Conservation (phyloP, 192 early-diverging fungal genomes). For the Pecoramyces ruminantium region DNA sequence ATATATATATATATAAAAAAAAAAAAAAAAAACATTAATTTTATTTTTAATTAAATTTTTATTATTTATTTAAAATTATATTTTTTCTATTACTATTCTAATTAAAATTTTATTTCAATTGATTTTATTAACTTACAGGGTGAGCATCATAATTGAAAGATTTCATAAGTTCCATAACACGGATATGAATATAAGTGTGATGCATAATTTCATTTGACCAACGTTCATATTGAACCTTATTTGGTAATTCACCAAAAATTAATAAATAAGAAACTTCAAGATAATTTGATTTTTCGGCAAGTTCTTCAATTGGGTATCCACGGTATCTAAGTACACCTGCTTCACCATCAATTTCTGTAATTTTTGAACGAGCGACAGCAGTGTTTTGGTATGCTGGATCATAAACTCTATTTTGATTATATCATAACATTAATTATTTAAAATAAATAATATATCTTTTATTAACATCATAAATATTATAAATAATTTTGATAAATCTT, state of each 20-base stretch:
- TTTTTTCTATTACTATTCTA: too few species aligned
- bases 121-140: slow-evolving; percentile 16
- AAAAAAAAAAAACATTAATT: too few species aligned
- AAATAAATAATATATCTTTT: too few species aligned
- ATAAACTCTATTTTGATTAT: slow-evolving; percentile 1
- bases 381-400: slow-evolving; percentile 37
- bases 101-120: too few species aligned
- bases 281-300: slow-evolving; percentile 42
- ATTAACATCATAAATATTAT: too few species aligned
- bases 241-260: slow-evolving; percentile 42
- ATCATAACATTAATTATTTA: too few species aligned
- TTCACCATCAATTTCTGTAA: slow-evolving; percentile 52
- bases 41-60: too few species aligned
- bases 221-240: slow-evolving; percentile 20
- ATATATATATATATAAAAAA: too few species aligned
- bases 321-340: slow-evolving; percentile 38
- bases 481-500: too few species aligned
- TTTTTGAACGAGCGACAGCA: slow-evolving; percentile 39
- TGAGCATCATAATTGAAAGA: slow-evolving; percentile 51
- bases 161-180: slow-evolving; percentile 6
- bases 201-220: slow-evolving; percentile 33
- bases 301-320: slow-evolving; percentile 48
- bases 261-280: slow-evolving; percentile 51
- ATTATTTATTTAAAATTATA: too few species aligned
- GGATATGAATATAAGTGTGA: slow-evolving; percentile 12